Evolutionary conservation across 1,284 basidiomycete species (phyloP), one percentile per base, ranked within the genome.

Genomic region (Pterulicium gracile): DNA sequence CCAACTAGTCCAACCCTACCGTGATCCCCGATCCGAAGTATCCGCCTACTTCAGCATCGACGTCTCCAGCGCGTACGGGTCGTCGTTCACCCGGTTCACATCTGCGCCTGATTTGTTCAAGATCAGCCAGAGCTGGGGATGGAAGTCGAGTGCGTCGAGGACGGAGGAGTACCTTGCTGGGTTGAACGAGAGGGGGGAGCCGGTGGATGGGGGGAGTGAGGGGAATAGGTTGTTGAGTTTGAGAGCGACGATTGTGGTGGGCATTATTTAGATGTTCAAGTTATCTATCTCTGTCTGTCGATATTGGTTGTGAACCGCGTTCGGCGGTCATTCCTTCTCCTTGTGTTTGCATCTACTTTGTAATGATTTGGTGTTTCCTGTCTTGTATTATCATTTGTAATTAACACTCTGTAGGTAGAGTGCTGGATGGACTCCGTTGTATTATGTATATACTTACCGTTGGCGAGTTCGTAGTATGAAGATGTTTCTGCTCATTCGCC

Each of bases 91-190:
- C 41, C 74, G 81, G 42, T 96, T 96, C 59, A 76, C 79, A 48
- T 91, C 87, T 50, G 79, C 83, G 1, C 93, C 92, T 1, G 92
- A 96, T 59, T 73, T 77, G 42, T 96, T 97, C 58, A 73, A 80
- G 18, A 72, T 92, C 42, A 75, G 75, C 51, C 81, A 84, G 65
- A 85, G 84, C 56, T 87, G 83, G 84, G 83, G 84, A 1, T 88
- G 84, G 83, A 88, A 86, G 64, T 77, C 77, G 51, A 79, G 79
- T 58, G 77, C 77, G 24, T 56, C 81, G 54, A 62, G 72, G 54
- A 74, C 70, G 46, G 80, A 78, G 54, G 76, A 76, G 56, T 75
- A 74, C 50, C 59, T 75, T 34, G 72, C 40, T 63, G 81, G 47
- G 61, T 78, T 4, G 73, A 69, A 1, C 62, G 64, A 4, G 67